A percentile compares a stretch with the other conserved stretches of the same genome.
Evolutionary conservation across 257 asterid species (phyloP).

Genomic region (Ocimum tenuiflorum): DNA sequence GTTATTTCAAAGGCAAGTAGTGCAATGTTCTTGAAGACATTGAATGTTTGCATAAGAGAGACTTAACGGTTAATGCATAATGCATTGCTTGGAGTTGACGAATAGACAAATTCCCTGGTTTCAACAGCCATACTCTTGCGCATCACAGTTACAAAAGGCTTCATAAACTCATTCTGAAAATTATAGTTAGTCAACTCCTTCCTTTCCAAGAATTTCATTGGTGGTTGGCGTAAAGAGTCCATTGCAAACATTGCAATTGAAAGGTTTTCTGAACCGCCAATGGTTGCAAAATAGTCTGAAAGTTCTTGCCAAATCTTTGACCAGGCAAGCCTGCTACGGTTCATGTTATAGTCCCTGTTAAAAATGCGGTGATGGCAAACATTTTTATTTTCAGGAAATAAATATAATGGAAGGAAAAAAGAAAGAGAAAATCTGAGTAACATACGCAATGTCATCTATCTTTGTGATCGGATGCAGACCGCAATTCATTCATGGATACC

Average conservation of each 20-base stretch:
- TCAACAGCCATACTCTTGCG: constrained; percentile 96
- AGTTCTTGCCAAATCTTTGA: constrained; percentile 94
- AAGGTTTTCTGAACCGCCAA: constrained; percentile 94
- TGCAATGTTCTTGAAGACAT: constrained; percentile 89
- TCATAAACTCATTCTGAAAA: constrained; percentile 98
- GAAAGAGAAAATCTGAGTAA: constrained; percentile 22
- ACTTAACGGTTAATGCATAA: constrained; percentile 4
- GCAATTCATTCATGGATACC: constrained; percentile 92
- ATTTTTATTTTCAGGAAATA: constrained; percentile 1
- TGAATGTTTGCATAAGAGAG: constrained; percentile 31
- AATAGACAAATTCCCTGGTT: constrained; percentile 53
- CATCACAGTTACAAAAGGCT: constrained; percentile 98
- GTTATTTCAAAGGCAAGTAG: constrained; percentile 90
- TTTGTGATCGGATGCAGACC: constrained; percentile 88
- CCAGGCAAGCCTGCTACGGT: constrained; percentile 97
- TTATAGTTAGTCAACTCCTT: constrained; percentile 97
- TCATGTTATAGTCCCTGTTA: constrained; percentile 96
- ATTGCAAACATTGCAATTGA: constrained; percentile 95
- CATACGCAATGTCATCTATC: constrained; percentile 98
- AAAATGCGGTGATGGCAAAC: not conserved
- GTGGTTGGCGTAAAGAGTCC: constrained; percentile 92
- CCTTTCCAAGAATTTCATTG: constrained; percentile 97
- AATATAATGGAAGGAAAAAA: not conserved
- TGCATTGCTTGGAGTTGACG: constrained; percentile 5
- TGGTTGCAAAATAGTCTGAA: constrained; percentile 79